Evolutionary conservation across 495 filamentous ascomycete genomes (phyloP).

Genomic region (Pseudoneurospora amorphoporcata): DNA sequence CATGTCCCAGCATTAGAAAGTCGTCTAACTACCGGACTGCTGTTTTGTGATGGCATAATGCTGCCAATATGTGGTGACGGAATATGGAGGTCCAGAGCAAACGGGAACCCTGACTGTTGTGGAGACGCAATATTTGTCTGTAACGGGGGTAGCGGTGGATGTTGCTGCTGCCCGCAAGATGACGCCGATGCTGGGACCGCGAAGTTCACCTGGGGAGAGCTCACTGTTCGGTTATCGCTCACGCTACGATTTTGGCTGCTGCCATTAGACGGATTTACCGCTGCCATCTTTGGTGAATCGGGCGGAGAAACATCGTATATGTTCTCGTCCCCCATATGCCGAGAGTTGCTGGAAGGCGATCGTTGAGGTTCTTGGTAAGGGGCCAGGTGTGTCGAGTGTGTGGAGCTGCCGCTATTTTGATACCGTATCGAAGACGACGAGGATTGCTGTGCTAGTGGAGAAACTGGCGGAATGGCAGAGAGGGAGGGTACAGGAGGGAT

Average conservation of each 20-base stretch:
- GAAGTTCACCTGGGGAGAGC: conserved; percentile 4
- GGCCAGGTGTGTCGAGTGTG: neutral
- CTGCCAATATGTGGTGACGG: conserved; percentile 16
- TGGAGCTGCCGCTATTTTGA: neutral
- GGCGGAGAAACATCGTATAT: conserved; percentile 48
- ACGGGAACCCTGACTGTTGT: conserved; percentile 3
- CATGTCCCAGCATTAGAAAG: conserved; percentile 35
- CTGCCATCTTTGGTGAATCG: conserved; percentile 26
- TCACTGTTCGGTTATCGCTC: conserved; percentile 11
- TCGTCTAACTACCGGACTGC: conserved; percentile 16
- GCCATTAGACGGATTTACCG: conserved; percentile 3
- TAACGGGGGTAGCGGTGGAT: neutral
- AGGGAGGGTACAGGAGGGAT: conserved; percentile 10
- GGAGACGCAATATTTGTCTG: conserved; percentile 5
- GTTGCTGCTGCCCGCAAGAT: neutral
- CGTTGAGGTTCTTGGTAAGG: conserved; percentile 6
- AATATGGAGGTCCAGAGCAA: conserved; percentile 15
- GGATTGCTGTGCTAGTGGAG: conserved; percentile 6
- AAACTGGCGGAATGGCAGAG: conserved; percentile 14
- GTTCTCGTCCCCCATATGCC: conserved; percentile 28
- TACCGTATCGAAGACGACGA: neutral
- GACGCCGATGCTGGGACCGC: neutral
- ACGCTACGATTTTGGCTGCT: conserved; percentile 2
- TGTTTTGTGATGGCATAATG: conserved; percentile 1
- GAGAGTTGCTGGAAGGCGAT: conserved; percentile 14